Evolutionary conservation across 2,329 filamentous ascomycete species (phyloP).

Genomic region (Rhinocladiella mackenziei): DNA sequence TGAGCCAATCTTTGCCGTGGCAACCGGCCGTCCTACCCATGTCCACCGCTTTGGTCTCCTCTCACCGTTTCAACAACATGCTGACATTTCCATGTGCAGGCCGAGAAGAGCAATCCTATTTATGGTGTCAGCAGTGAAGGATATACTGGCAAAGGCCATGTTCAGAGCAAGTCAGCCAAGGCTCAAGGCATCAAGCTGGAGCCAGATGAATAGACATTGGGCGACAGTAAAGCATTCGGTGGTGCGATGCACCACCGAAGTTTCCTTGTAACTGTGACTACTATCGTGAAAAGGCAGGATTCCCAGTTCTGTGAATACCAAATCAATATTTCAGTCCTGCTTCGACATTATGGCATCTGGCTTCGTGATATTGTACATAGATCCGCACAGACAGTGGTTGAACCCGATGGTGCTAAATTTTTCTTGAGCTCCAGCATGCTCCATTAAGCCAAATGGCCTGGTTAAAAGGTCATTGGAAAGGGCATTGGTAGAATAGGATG

Average conservation of each 20-base stretch:
- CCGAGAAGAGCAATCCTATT: constrained; percentile 80
- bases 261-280: constrained; percentile 19
- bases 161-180: constrained; percentile 58
- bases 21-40: not conserved
- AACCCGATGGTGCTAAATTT: constrained; percentile 1
- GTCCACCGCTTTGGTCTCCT: not conserved
- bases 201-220: constrained; percentile 23
- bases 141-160: constrained; percentile 72
- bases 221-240: not conserved
- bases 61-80: too few species aligned
- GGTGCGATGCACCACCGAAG: constrained; percentile 1
- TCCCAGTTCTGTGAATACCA: constrained; percentile 21
- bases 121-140: constrained; percentile 75
- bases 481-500: too few species aligned
- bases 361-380: constrained; percentile 23
- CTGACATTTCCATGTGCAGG: constrained; percentile 46
- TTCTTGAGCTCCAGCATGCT: not conserved
- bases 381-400: constrained; percentile 11
- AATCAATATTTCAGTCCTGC: constrained; percentile 16
- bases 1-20: constrained; percentile 40
- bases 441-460: not conserved
- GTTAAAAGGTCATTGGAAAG: not conserved
- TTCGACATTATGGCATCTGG: constrained; percentile 6
- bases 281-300: constrained; percentile 18
- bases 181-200: constrained; percentile 30